A percentile compares a stretch with the other conserved stretches of the same genome.
These are phyloP conservation scores for Pichia sp. DNA, from an alignment of 1,139 yeast genomes.

Conservation along the genomic window DNA sequence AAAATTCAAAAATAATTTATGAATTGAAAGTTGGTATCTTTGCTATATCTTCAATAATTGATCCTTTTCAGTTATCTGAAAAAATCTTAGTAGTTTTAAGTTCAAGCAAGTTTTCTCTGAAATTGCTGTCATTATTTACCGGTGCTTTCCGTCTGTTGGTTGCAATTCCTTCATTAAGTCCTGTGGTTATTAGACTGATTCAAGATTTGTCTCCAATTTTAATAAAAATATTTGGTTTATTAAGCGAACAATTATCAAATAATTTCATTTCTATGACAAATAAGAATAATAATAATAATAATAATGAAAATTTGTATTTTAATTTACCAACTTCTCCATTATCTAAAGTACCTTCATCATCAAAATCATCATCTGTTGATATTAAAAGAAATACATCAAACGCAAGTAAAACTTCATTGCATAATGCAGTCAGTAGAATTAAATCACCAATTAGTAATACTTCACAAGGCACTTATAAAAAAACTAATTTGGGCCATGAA, in stretches of 20 bases:
- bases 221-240: conserved; percentile 1
- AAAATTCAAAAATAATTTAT: conserved; percentile 7
- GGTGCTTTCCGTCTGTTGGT: conserved; percentile 35
- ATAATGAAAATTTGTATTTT: not conserved
- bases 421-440: no score
- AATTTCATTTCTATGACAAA: conserved; percentile 3
- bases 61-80: conserved; percentile 35
- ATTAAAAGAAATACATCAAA: not conserved
- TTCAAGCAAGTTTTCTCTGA: conserved; percentile 26
- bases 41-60: conserved; percentile 40
- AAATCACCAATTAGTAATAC: no score
- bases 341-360: conserved; percentile 5
- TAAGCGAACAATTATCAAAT: conserved; percentile 7
- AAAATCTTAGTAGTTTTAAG: conserved; percentile 29
- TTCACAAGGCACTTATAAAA: no score
- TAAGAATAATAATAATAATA: no score
- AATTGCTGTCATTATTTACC: conserved; percentile 28
- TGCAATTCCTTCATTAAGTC: conserved; percentile 19
- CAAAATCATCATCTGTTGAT: conserved; percentile 6
- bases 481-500: no score
- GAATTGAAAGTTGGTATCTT: conserved; percentile 35
- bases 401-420: not conserved
- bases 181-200: conserved; percentile 16
- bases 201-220: conserved; percentile 20
- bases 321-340: not conserved